Evolutionary conservation across 2,329 filamentous ascomycete genomes (phyloP), one percentile per base, ranked within the genome.

Genomic region (Emmonsiellopsis sp.): DNA sequence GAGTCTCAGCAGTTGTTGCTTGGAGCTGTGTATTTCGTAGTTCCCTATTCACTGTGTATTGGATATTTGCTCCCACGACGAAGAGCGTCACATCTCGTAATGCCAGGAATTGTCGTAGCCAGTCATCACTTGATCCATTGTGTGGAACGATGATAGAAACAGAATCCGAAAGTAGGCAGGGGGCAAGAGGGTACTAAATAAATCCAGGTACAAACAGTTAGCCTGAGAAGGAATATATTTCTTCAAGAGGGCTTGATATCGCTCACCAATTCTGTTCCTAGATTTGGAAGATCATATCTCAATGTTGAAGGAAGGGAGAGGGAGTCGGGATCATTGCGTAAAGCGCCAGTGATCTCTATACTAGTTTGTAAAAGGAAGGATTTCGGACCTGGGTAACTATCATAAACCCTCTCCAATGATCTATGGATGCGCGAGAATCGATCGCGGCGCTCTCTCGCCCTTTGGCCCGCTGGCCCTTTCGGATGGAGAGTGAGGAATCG

Each of bases 401-500:
- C 70, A 49, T 68, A 70, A 10, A 73, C 57, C 34, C 64, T 65
- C 45, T 73, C 70, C 11, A 73, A 55, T 4, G 64, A 61, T 8
- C 66, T 60, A 55, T 73, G 68, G 36, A 73, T 63, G 1, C 69
- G 68, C 5, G 64, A 61, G 56, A 72, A 72, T 33, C 71, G 64
- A 27, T 72, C 69, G 42, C 67, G 64, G 11, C 69, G 64, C 34
- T 70, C 69, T 49, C 65, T 68, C 3, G 65, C 58, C 9, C 63
- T 59, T 52, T 68, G 64, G 48, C 59, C 63, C 17, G 65, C 53
- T 9, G 66, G 65, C 0, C 65, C 59, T 54, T 67, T 68, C 2
- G 71, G 71, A 54, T 72, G 69, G n/a, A 73, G 63, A 5, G 63
- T 63, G 10, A 72, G 60, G 42, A 73, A 60, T 17, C 71, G 66